These are phyloP conservation scores for Yamadazyma sp. DNA, from an alignment of 805 yeast genomes.

Conservation along the genomic window DNA sequence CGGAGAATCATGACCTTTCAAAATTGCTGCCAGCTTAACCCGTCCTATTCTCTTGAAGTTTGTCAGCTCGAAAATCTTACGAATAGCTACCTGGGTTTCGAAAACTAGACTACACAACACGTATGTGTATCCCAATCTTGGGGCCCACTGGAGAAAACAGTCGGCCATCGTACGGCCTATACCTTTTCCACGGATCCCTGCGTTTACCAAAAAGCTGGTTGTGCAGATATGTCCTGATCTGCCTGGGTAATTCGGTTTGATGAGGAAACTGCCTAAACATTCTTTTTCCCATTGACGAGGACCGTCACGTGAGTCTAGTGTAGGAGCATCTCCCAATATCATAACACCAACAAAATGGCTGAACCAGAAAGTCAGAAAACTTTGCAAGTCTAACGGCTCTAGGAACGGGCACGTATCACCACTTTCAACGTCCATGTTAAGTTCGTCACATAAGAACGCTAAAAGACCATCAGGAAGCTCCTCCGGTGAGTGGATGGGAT, in stretches of 20 bases:
- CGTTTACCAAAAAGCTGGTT: conserved; percentile 84
- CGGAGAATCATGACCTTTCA: conserved; percentile 80
- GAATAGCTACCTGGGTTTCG: conserved; percentile 82
- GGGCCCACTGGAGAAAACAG: conserved; percentile 89
- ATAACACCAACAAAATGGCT: conserved; percentile 75
- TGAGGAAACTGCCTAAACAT: conserved; percentile 83
- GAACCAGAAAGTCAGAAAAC: conserved; percentile 87
- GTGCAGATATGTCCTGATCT: conserved; percentile 92
- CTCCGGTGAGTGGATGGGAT: conserved; percentile 69
- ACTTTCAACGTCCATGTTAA: conserved; percentile 85
- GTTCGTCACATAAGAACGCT: conserved; percentile 85
- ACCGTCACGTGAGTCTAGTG: conserved; percentile 32
- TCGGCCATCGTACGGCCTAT: conserved; percentile 85
- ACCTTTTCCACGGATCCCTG: conserved; percentile 89
- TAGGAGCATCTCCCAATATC: conserved; percentile 71
- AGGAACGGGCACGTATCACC: conserved; percentile 89
- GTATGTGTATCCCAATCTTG: conserved; percentile 81
- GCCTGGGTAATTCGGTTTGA: conserved; percentile 91
- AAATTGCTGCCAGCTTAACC: conserved; percentile 81
- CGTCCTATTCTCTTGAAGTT: conserved; percentile 79
- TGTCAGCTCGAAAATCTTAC: conserved; percentile 72
- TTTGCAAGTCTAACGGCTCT: conserved; percentile 71
- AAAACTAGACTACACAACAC: conserved; percentile 82
- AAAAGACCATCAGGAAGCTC: conserved; percentile 76
- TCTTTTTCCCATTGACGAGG: conserved; percentile 86